phyloP scores from a whole-genome alignment of 352 stramenopile species.

The Stephanocyclus meneghinianus region DNA sequence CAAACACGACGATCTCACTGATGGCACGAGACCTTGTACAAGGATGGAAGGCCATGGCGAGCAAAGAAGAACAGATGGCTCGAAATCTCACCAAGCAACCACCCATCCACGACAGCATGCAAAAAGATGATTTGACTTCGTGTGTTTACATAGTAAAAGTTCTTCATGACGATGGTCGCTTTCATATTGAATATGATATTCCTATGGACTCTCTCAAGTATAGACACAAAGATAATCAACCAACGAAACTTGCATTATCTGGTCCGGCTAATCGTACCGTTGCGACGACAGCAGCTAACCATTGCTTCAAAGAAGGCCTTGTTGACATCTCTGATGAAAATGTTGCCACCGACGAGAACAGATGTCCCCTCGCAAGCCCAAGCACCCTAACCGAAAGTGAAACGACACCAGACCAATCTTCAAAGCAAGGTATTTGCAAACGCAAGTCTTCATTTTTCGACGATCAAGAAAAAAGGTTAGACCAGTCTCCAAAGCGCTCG shows the following conservation, averaged over 20 bases:
- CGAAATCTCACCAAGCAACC: background rate
- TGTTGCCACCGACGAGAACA: background rate
- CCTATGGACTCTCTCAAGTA: background rate
- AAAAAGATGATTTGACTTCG: background rate
- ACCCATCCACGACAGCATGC: background rate
- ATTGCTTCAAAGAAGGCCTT: background rate
- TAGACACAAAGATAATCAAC: background rate
- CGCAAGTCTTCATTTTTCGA: background rate
- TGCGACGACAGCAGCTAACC: too few relatives aligned
- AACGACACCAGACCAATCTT: background rate
- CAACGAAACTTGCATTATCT: background rate
- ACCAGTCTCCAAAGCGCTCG: background rate
- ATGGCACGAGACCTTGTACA: background rate
- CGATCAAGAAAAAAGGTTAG: background rate
- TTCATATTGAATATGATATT: constrained; percentile 7
- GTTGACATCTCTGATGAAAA: background rate
- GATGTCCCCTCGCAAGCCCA: background rate
- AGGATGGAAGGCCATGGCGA: constrained; percentile 1
- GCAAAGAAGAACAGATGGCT: background rate
- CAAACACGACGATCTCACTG: background rate
- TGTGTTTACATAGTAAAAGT: constrained; percentile 5
- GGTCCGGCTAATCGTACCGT: too few relatives aligned
- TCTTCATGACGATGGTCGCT: background rate
- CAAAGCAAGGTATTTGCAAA: background rate
- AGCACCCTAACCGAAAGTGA: background rate